Base-by-base conservation (phyloP, 75 land plant species). In the Pinus tabuliformis region DNA sequence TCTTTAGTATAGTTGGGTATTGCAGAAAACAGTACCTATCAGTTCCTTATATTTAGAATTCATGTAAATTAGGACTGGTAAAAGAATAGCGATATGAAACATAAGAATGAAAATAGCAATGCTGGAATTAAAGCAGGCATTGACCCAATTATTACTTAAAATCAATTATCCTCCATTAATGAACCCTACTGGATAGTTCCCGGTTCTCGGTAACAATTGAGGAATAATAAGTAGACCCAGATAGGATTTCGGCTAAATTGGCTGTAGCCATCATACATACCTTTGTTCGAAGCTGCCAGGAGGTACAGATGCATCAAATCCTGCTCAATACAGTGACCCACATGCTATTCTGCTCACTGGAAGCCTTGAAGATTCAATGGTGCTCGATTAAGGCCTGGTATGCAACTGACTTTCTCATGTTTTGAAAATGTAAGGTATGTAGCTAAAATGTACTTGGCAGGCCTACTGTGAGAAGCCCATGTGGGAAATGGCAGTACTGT, bases 251-350 rank as follows among this genome's bases (percentile, higher is more conserved):
- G 52, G 71, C 52, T 39, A 11, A 20, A 17, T 68, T 18, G 42
- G 52, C 49, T 39, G 11, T 42, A 20, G 49, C 52, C 71, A 42
- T 68, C 42, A 37, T 45, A 68, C 71, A 68, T 37, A 68, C 71
- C 71, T 68, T n/a, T 68, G 52, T 20, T 6, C 49, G 71, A 68
- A 68, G 52, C 49, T 68, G 6, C 52, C 71, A 18, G 12, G 15
- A 37, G 16, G 52, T 52, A 68, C 45, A 42, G 11, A 37, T n/a
- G 52, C 52, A 39, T 20, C 13, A 7, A 68, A 20, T 68, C 71
- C 71, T 42, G 52, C 52, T 68, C 71, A 68, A 17, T 68, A 42
- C 71, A 68, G 20, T 68, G 71, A 6, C 52, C 37, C 9, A 52
- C 12, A 37, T n/a, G 49, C n/a, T 20, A 68, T 36, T 39, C 64